These are phyloP conservation scores for Melocanna baccifera DNA, from an alignment of 176 grass and related monocot species.

Conservation along the genomic window DNA sequence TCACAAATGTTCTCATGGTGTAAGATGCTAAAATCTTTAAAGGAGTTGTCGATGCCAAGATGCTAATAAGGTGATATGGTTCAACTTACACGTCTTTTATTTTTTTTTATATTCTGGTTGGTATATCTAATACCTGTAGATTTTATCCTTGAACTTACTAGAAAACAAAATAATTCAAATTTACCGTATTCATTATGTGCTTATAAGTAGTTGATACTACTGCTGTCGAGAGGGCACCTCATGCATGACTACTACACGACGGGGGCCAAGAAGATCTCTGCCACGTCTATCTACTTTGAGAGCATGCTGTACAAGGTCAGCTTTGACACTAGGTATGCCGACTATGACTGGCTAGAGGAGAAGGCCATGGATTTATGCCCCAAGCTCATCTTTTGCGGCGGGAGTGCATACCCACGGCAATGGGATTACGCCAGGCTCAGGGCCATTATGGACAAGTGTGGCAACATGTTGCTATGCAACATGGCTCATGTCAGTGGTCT, in stretches of 20 bases:
- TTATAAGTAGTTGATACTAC: too few species aligned
- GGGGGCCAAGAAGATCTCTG: conserved; percentile 67
- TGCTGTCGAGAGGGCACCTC: conserved; percentile 70
- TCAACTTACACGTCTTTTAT: too few species aligned
- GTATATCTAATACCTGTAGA: too few species aligned
- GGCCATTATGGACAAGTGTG: conserved; percentile 56
- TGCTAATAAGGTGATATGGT: too few species aligned
- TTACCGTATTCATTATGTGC: too few species aligned
- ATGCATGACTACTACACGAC: conserved; percentile 62
- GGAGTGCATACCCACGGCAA: conserved; percentile 60
- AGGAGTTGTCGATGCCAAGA: too few species aligned
- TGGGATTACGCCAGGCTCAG: conserved; percentile 71
- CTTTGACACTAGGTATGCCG: conserved; percentile 56
- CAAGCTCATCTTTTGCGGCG: conserved; percentile 58
- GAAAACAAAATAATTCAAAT: too few species aligned
- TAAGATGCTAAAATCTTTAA: too few species aligned
- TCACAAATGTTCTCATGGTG: too few species aligned
- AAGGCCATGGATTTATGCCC: conserved; percentile 55
- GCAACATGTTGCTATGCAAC: conserved; percentile 63
- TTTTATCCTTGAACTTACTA: too few species aligned
- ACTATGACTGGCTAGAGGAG: conserved; percentile 62
- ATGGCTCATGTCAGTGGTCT: conserved; percentile 85
- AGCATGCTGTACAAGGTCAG: conserved; percentile 66
- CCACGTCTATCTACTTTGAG: conserved; percentile 63
- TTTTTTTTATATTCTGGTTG: neutral